A percentile compares a stretch with the other conserved stretches of the same genome.
These are phyloP conservation scores for Canavalia gladiata DNA, from an alignment of 306 rosid genomes.

Conservation along the genomic window DNA sequence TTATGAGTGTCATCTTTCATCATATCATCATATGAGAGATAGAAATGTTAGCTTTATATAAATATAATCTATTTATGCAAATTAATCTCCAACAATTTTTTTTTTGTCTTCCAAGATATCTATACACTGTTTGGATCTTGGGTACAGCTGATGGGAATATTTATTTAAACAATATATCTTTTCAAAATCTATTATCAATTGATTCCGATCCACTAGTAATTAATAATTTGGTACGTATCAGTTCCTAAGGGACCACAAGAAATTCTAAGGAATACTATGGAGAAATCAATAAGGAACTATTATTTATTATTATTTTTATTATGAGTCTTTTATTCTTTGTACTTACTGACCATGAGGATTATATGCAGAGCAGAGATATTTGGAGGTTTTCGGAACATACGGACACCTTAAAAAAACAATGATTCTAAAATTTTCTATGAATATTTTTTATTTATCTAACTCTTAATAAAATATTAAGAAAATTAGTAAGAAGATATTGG, in stretches of 20 bases:
- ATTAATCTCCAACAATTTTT: background rate
- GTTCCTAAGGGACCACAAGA: constrained; percentile 15
- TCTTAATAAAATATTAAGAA: too few species aligned
- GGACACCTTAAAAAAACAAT: constrained; percentile 57
- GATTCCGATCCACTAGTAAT: constrained; percentile 10
- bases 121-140: background rate
- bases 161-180: background rate
- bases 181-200: constrained; percentile 4
- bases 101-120: background rate
- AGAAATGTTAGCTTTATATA: background rate
- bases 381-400: constrained; percentile 60
- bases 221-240: background rate
- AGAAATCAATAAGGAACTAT: background rate
- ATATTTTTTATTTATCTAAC: too few species aligned
- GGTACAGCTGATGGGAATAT: background rate
- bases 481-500: too few species aligned
- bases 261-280: background rate
- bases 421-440: constrained; percentile 4
- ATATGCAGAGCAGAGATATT: constrained; percentile 50
- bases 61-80: background rate
- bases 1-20: background rate
- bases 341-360: constrained; percentile 60
- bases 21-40: background rate
- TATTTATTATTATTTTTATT: background rate
- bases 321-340: background rate